Percentiles rank a stretch among this genome's conserved stretches.
Evolutionary conservation across 2,329 filamentous ascomycete species (phyloP).

Genomic region (Canariomyces notabilis): DNA sequence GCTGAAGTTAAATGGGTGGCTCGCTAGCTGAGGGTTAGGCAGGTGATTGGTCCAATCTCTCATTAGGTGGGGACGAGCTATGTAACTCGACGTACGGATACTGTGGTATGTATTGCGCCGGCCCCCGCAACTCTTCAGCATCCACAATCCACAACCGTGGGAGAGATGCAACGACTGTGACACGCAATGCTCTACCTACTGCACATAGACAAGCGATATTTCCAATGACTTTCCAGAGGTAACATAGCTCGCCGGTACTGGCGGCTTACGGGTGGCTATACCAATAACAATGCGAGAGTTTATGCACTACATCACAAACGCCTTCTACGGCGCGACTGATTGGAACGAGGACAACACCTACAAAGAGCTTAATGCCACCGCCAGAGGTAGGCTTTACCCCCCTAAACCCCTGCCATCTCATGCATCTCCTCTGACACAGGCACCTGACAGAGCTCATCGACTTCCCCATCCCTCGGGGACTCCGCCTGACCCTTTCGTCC

Average conservation of each 20-base stretch:
- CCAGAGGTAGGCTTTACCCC: conserved; percentile 17
- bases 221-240: conserved; percentile 17
- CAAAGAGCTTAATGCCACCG: conserved; percentile 27
- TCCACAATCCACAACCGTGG: no score
- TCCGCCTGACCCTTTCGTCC: conserved; percentile 83
- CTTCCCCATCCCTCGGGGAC: conserved; percentile 77
- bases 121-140: no score
- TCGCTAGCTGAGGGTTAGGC: no score
- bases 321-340: conserved; percentile 27
- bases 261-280: conserved; percentile 11
- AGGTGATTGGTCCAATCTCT: no score
- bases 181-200: no score
- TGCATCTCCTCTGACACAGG: neutral
- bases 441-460: conserved; percentile 67
- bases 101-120: no score
- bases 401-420: neutral
- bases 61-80: no score
- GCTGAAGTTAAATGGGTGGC: no score
- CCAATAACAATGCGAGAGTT: conserved; percentile 27
- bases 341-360: conserved; percentile 30
- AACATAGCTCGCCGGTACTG: conserved; percentile 12
- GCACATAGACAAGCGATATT: neutral
- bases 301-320: conserved; percentile 28
- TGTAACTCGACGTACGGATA: no score
- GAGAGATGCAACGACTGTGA: neutral